Evolutionary conservation across 495 filamentous ascomycete species (phyloP), one percentile per base, ranked within the genome.

Genomic region (Xylaria telfairii): DNA sequence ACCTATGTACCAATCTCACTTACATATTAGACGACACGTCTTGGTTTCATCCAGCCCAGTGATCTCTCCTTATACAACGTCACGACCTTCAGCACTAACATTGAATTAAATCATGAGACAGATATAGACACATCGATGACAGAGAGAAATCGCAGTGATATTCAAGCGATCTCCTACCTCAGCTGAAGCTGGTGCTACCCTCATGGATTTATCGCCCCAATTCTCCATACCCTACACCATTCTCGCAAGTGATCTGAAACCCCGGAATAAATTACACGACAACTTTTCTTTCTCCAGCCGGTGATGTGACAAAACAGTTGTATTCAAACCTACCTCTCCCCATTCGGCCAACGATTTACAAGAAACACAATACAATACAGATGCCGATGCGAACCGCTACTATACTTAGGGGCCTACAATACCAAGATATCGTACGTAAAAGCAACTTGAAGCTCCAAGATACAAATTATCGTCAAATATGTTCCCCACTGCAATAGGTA

Each of bases 1-100:
- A n/a, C 3, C 24, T 76, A 75, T 67, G 0, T n/a, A 47, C 51
- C 26, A 37, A 34, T 34, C 49, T 17, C 12, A 24, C 17, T 28
- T 17, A n/a, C 2, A 15, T 63, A 2, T 26, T 7, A 6, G 21
- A 32, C 41, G 1, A 24, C 60, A 9, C 2, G 24, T 44, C 9
- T 30, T 63, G 24, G 46, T 7, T 63, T 30, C 1, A 6, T 61
- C 1, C 10, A 63, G 4, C 24, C 60, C 28, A 1, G 17, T 49
- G 17, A 65, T 49, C 41, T 13, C 3, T 37, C 42, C 7, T 32
- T 30, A 9, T 19, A 19, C 44, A 37, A 3, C 44, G 2, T 30
- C 3, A 62, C 7, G 6, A 26, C 9, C 28, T 63, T 13, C 41
- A 47, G 21, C 21, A 21, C 41, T n/a, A 0, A 42, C 8, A 17